A percentile compares a stretch with the other conserved stretches of the same genome.
Evolutionary conservation across 2,329 filamentous ascomycete genomes (phyloP).

Genomic region (Trichoderma cornu-damae): DNA sequence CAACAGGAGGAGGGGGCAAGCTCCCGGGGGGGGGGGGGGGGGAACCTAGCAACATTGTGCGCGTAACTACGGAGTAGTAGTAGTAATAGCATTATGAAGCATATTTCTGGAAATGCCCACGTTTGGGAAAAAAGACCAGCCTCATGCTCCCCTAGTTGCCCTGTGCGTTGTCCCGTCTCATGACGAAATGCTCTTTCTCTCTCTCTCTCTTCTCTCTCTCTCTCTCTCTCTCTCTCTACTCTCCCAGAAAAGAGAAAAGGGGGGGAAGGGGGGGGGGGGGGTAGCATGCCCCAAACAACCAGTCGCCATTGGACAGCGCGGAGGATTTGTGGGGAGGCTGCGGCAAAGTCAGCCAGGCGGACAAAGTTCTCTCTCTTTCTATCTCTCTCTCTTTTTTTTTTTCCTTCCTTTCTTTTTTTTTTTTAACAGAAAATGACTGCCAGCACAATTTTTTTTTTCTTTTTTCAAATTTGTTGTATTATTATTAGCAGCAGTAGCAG

Average conservation of each 20-base stretch:
- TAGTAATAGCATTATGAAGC: neutral
- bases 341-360: constrained; percentile 19
- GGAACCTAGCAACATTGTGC: no score
- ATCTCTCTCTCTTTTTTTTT: neutral
- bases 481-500: no score
- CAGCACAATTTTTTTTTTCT: neutral
- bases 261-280: neutral
- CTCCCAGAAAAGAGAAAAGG: neutral
- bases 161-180: neutral
- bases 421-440: no score
- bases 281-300: neutral
- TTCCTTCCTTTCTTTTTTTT: neutral
- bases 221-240: no score
- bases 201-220: no score
- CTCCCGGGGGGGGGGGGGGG: no score
- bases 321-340: neutral
- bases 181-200: neutral
- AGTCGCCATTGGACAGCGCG: neutral
- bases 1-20: no score
- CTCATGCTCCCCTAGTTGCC: neutral
- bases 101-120: neutral
- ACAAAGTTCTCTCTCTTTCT: neutral
- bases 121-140: neutral
- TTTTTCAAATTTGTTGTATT: no score
- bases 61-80: no score